phyloP scores from a whole-genome alignment of 768 basidiomycete species.

The Candolleomyces aberdarensis region DNA sequence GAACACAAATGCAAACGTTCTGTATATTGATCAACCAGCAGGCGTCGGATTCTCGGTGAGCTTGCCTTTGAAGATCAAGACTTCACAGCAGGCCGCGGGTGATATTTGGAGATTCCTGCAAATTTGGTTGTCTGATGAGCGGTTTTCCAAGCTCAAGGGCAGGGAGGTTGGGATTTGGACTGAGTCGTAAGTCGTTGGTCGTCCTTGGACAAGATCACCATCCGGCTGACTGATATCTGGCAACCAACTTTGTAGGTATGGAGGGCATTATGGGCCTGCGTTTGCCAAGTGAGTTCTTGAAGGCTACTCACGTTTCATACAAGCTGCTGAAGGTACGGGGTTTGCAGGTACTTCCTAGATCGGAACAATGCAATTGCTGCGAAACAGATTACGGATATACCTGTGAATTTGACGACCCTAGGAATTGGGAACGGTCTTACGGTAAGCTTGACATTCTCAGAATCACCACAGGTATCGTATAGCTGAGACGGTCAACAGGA shows the following conservation, averaged over 20 bases:
- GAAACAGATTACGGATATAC: slow-evolving; percentile 41
- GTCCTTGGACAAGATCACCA: neutral
- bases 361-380: slow-evolving; percentile 56
- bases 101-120: slow-evolving; percentile 65
- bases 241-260: slow-evolving; percentile 50
- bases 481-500: slow-evolving; percentile 13
- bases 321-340: too few species aligned
- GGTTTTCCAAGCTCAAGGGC: slow-evolving; percentile 45
- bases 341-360: slow-evolving; percentile 45
- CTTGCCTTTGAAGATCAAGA: slow-evolving; percentile 38
- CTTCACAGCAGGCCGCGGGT: slow-evolving; percentile 49
- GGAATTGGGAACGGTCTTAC: slow-evolving; percentile 64
- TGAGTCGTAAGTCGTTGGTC: slow-evolving; percentile 41
- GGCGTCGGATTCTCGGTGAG: slow-evolving; percentile 66
- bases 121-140: slow-evolving; percentile 54
- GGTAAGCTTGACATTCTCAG: slow-evolving; percentile 25
- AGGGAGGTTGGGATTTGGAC: slow-evolving; percentile 60
- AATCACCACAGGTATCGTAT: neutral
- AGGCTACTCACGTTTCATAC: too few species aligned
- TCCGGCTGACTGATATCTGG: neutral
- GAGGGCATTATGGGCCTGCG: slow-evolving; percentile 68
- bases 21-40: slow-evolving; percentile 65
- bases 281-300: slow-evolving; percentile 47
- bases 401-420: slow-evolving; percentile 58
- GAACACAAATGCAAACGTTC: slow-evolving; percentile 54